Evolutionary conservation across 495 filamentous ascomycete genomes (phyloP).

Genomic region (Aspergillus campestris): DNA sequence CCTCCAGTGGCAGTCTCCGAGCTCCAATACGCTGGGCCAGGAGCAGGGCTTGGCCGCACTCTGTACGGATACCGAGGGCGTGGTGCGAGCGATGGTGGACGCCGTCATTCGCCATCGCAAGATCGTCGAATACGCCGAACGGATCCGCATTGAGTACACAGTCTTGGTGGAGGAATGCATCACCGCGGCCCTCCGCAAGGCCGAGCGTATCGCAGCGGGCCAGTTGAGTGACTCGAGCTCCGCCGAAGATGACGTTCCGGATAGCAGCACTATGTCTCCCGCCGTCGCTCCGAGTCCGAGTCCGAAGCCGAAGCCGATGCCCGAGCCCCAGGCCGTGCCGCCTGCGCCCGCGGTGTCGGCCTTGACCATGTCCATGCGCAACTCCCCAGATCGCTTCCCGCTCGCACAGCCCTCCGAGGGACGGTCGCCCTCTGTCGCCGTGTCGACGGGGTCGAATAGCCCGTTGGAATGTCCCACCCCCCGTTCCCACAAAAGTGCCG

Average conservation of each 20-base stretch:
- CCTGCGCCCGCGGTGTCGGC: constrained; percentile 27
- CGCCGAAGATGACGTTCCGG: constrained; percentile 38
- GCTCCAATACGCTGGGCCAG: constrained; percentile 83
- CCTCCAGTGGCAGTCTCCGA: constrained; percentile 88
- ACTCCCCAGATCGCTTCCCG: constrained; percentile 26
- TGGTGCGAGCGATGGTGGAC: constrained; percentile 82
- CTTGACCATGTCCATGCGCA: constrained; percentile 37
- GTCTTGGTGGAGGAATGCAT: constrained; percentile 91
- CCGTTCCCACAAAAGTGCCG: constrained; percentile 67
- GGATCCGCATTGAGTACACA: constrained; percentile 88
- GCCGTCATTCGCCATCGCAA: constrained; percentile 82
- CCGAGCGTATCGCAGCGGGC: constrained; percentile 76
- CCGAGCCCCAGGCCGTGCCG: constrained; percentile 13
- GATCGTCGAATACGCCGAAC: constrained; percentile 92
- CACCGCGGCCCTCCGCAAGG: constrained; percentile 82
- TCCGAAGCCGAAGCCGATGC: constrained; percentile 1
- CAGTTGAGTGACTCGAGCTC: constrained; percentile 67
- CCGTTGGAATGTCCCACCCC: constrained; percentile 88
- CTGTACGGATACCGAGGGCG: constrained; percentile 76
- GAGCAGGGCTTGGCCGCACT: constrained; percentile 85
- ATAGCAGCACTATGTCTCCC: constrained; percentile 4
- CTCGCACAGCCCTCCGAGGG: constrained; percentile 27
- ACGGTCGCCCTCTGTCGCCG: constrained; percentile 51
- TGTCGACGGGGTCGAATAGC: constrained; percentile 76
- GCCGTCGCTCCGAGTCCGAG: constrained; percentile 1